A percentile compares a stretch with the other conserved stretches of the same genome.
These are phyloP conservation scores for Marasmius fiardii DNA, from an alignment of 1,284 basidiomycete genomes.

Conservation along the genomic window DNA sequence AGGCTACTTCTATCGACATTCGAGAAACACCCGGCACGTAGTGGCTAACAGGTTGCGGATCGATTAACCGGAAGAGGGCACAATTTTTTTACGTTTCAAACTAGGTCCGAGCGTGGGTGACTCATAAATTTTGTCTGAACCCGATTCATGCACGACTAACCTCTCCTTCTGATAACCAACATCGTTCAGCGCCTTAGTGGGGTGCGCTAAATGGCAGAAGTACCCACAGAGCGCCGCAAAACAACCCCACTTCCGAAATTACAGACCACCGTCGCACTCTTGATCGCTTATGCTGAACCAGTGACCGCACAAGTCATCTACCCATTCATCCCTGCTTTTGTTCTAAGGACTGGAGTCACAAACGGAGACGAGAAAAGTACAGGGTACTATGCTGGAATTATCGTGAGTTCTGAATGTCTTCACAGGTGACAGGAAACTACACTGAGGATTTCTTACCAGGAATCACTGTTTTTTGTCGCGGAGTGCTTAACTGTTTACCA, in stretches of 20 bases:
- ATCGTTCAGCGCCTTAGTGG: no score
- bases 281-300: conserved; percentile 46
- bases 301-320: conserved; percentile 48
- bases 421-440: neutral
- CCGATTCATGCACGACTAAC: no score
- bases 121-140: no score
- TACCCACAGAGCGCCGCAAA: neutral
- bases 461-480: conserved; percentile 32
- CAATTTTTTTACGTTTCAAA: no score
- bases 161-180: no score
- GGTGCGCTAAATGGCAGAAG: neutral
- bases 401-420: conserved; percentile 25
- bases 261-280: conserved; percentile 35
- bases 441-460: conserved; percentile 17
- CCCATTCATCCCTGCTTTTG: conserved; percentile 50
- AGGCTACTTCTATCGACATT: no score
- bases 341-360: conserved; percentile 45
- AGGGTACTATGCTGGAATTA: conserved; percentile 50
- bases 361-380: conserved; percentile 40
- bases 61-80: no score
- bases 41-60: no score
- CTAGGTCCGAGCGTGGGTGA: no score
- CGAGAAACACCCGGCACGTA: no score
- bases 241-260: conserved; percentile 38
- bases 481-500: conserved; percentile 34